Evolutionary conservation across 2,329 filamentous ascomycete species (phyloP).

Genomic region (Trichoderma sp.): DNA sequence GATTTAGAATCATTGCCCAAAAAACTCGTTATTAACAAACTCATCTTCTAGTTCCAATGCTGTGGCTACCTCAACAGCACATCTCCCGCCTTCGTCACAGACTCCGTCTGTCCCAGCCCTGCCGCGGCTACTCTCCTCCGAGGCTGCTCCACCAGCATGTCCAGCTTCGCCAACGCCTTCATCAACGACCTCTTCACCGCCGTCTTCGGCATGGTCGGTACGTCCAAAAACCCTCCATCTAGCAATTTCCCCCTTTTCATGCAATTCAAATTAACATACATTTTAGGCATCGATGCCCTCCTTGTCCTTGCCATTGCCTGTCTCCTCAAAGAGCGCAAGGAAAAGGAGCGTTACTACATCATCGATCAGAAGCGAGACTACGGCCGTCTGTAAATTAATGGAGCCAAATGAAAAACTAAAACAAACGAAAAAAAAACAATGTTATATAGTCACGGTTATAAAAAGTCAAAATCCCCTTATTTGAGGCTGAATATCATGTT

Average conservation of each 20-base stretch:
- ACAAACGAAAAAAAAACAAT: neutral
- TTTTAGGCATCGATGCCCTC: conserved; percentile 58
- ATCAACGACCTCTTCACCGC: conserved; percentile 76
- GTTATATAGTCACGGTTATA: neutral
- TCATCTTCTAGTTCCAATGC: conserved; percentile 65
- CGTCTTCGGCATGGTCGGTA: conserved; percentile 74
- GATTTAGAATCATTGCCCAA: no score
- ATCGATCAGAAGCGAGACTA: conserved; percentile 76
- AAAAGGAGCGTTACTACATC: conserved; percentile 72
- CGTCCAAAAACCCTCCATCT: conserved; percentile 24
- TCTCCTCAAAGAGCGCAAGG: conserved; percentile 76
- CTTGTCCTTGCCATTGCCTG: conserved; percentile 71
- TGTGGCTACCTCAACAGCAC: conserved; percentile 77
- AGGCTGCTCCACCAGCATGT: conserved; percentile 68
- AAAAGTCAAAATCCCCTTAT: neutral
- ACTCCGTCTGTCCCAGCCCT: conserved; percentile 65
- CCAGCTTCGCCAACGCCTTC: conserved; percentile 66
- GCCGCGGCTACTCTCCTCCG: conserved; percentile 67
- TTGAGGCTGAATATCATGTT: neutral
- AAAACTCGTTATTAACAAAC: neutral
- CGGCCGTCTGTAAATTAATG: conserved; percentile 41
- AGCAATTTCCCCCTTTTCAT: neutral
- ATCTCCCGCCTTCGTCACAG: conserved; percentile 68
- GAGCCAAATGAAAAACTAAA: neutral
- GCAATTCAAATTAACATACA: neutral